These are phyloP conservation scores for Cytidiella melzeri DNA, from an alignment of 768 basidiomycete genomes.

Conservation along the genomic window DNA sequence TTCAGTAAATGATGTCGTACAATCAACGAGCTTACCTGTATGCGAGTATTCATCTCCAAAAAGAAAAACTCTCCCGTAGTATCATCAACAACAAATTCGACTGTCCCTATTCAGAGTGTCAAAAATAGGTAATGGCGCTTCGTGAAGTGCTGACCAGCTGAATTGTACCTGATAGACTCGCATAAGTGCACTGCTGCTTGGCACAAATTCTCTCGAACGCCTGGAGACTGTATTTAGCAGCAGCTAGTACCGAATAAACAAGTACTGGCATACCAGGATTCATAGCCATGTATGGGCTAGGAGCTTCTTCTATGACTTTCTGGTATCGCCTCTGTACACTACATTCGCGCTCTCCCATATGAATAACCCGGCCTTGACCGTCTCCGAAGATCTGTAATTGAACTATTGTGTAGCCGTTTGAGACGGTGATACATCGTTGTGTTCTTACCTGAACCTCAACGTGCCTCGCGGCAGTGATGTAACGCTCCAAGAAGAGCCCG, in stretches of 20 bases:
- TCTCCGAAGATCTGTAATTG: conserved; percentile 57
- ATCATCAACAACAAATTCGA: conserved; percentile 62
- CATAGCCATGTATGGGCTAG: conserved; percentile 48
- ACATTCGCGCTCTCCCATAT: conserved; percentile 68
- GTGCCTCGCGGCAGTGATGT: conserved; percentile 50
- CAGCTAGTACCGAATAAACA: no score
- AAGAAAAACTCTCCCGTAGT: conserved; percentile 52
- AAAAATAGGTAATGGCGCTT: no score
- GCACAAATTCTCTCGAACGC: conserved; percentile 41
- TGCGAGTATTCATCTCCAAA: conserved; percentile 66
- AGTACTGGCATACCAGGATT: conserved; percentile 34
- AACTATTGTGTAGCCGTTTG: neutral
- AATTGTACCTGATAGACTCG: conserved; percentile 45
- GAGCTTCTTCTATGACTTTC: conserved; percentile 68
- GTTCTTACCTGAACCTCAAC: conserved; percentile 53
- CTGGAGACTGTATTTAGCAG: conserved; percentile 21
- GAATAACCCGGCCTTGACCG: conserved; percentile 48
- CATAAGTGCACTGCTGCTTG: conserved; percentile 48
- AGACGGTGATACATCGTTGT: neutral
- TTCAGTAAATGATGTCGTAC: neutral
- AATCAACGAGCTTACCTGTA: conserved; percentile 36
- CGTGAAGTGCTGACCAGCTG: conserved; percentile 52
- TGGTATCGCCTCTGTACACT: conserved; percentile 65
- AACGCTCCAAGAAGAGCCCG: conserved; percentile 56
- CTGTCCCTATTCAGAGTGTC: conserved; percentile 58